Evolutionary conservation across 371 early-diverging fungal species (phyloP).

Genomic region (Fennellomyces sp.): DNA sequence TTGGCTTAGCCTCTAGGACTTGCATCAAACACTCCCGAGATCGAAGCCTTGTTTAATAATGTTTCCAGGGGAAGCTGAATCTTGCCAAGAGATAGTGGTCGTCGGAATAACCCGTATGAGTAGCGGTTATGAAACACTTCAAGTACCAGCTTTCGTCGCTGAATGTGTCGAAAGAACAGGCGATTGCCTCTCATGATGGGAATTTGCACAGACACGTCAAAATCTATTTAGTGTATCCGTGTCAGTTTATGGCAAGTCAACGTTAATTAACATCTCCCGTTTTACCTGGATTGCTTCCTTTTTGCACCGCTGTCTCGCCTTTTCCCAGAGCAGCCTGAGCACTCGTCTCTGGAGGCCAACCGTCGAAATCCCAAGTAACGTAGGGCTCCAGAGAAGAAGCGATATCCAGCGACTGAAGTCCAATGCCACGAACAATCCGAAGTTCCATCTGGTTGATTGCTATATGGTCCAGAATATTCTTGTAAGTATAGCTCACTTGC

Average conservation of each 20-base stretch:
- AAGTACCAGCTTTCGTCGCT: conserved; percentile 68
- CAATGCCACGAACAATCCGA: conserved; percentile 55
- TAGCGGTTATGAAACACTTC: conserved; percentile 72
- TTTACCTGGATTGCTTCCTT: conserved; percentile 52
- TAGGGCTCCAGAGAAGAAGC: conserved; percentile 63
- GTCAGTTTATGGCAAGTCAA: background rate
- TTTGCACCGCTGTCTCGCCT: conserved; percentile 65
- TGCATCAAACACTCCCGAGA: conserved; percentile 73
- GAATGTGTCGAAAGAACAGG: conserved; percentile 65
- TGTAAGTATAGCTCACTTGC: conserved; percentile 62
- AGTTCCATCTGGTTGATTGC: conserved; percentile 71
- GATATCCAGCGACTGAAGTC: conserved; percentile 59
- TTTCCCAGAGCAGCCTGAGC: conserved; percentile 58
- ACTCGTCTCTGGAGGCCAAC: conserved; percentile 73
- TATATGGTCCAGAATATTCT: conserved; percentile 59
- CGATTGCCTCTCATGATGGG: conserved; percentile 67
- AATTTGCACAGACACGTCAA: conserved; percentile 55
- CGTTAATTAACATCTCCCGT: too few species aligned
- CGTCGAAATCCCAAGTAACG: conserved; percentile 71
- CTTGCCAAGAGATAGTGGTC: conserved; percentile 66
- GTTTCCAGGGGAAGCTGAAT: conserved; percentile 58
- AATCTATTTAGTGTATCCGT: conserved; percentile 35
- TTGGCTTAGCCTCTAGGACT: conserved; percentile 8
- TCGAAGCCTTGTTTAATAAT: conserved; percentile 65
- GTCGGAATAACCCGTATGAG: conserved; percentile 59